Evolutionary conservation across 306 rosid genomes (phyloP).

Genomic region (Parietaria judaica): DNA sequence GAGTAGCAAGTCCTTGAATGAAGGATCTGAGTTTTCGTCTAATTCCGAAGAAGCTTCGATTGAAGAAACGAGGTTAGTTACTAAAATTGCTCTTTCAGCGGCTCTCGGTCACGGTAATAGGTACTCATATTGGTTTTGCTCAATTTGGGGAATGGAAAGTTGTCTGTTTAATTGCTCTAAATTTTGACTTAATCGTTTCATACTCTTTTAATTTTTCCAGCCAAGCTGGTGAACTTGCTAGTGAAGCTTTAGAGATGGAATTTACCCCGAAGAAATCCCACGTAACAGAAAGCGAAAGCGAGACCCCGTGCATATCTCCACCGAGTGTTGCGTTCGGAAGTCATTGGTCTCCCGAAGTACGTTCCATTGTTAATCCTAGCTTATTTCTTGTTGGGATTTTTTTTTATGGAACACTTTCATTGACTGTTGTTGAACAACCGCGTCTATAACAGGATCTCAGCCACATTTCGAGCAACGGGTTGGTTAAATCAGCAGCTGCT

Average conservation of each 20-base stretch:
- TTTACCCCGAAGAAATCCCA: conserved; percentile 2
- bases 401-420: too few species aligned
- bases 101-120: neutral
- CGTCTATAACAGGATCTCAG: conserved; percentile 32
- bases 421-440: neutral
- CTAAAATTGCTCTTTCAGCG: conserved; percentile 18
- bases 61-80: conserved; percentile 29
- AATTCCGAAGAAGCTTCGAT: conserved; percentile 27
- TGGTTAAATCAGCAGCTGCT: conserved; percentile 20
- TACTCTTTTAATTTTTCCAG: neutral
- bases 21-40: conserved; percentile 34
- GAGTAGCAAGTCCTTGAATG: conserved; percentile 31
- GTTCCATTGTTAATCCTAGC: neutral
- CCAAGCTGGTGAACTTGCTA: neutral
- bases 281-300: conserved; percentile 2
- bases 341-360: neutral
- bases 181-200: neutral
- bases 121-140: neutral
- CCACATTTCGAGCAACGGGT: conserved; percentile 17
- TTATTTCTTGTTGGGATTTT: neutral
- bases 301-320: conserved; percentile 1
- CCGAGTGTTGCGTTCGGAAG: conserved; percentile 1
- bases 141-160: neutral
- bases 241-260: neutral
- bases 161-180: neutral